phyloP scores from a whole-genome alignment of 1,284 basidiomycete genomes.

The Leccinum pachyderme region DNA sequence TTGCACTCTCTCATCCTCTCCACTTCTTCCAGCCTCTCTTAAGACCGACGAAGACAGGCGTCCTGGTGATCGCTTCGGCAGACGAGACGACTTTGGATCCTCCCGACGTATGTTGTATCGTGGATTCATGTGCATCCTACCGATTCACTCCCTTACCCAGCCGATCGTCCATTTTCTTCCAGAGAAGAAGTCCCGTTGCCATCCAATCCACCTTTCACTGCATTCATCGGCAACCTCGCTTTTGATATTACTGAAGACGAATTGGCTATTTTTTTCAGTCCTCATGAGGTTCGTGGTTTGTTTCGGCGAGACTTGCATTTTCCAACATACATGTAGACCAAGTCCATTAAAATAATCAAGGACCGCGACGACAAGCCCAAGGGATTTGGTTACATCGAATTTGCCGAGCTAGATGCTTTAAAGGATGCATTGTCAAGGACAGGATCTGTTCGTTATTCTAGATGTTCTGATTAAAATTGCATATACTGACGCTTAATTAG shows the following conservation, averaged over 20 bases:
- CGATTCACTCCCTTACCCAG: conserved; percentile 37
- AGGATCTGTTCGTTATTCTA: conserved; percentile 44
- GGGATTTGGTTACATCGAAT: conserved; percentile 98
- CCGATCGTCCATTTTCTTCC: conserved; percentile 55
- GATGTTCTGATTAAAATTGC: conserved; percentile 1
- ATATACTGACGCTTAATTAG: conserved; percentile 37
- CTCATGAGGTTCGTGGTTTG: conserved; percentile 50
- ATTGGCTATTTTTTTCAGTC: conserved; percentile 77
- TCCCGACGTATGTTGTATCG: conserved; percentile 50
- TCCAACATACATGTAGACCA: conserved; percentile 48
- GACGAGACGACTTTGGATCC: conserved; percentile 62
- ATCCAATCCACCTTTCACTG: conserved; percentile 93
- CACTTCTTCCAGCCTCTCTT: conserved; percentile 49
- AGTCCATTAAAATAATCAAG: conserved; percentile 89
- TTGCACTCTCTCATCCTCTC: conserved; percentile 19
- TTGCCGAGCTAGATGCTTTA: conserved; percentile 77
- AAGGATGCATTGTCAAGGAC: conserved; percentile 75
- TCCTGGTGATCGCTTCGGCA: conserved; percentile 51
- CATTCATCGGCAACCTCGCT: conserved; percentile 92
- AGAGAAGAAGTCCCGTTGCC: conserved; percentile 94
- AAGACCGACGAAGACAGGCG: conserved; percentile 57
- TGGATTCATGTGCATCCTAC: conserved; percentile 4
- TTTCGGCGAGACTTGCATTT: background rate
- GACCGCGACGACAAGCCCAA: conserved; percentile 92
- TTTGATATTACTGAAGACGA: conserved; percentile 91